Conservation (phyloP, 1,284 basidiomycete species). For the Heterobasidion occidentale region DNA sequence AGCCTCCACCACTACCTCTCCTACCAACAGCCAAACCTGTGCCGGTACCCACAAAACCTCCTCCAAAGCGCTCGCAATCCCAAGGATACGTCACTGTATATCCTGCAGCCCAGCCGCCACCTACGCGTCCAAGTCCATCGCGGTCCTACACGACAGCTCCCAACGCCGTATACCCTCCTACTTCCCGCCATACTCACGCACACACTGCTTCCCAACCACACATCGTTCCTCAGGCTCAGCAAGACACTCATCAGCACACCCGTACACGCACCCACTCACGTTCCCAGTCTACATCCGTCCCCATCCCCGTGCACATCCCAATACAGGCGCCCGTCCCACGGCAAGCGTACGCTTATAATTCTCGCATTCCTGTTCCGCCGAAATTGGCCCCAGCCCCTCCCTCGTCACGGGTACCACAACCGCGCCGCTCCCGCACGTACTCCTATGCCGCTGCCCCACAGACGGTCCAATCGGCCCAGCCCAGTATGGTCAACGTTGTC, state of each 20-base stretch:
- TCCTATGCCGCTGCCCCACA: neutral
- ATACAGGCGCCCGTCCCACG: neutral
- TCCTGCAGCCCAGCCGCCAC: neutral
- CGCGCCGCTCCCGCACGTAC: neutral
- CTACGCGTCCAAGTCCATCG: neutral
- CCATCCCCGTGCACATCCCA: too few relatives aligned
- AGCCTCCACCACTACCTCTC: too few relatives aligned
- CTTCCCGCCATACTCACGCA: neutral
- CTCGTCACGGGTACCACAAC: neutral
- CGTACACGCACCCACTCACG: neutral
- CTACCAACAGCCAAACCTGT: neutral
- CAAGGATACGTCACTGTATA: neutral
- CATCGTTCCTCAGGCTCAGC: neutral
- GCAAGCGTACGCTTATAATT: neutral
- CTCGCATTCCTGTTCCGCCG: neutral
- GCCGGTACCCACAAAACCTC: neutral
- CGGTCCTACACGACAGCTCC: neutral
- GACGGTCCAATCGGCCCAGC: too few relatives aligned
- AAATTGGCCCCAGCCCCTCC: too few relatives aligned
- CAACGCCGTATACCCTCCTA: neutral
- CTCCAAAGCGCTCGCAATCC: neutral
- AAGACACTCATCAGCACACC: too few relatives aligned
- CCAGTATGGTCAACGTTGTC: neutral
- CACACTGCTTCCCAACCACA: neutral
- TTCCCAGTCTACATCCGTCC: neutral